Evolutionary conservation across 2,329 filamentous ascomycete species (phyloP).

Genomic region (Alternaria sp.): DNA sequence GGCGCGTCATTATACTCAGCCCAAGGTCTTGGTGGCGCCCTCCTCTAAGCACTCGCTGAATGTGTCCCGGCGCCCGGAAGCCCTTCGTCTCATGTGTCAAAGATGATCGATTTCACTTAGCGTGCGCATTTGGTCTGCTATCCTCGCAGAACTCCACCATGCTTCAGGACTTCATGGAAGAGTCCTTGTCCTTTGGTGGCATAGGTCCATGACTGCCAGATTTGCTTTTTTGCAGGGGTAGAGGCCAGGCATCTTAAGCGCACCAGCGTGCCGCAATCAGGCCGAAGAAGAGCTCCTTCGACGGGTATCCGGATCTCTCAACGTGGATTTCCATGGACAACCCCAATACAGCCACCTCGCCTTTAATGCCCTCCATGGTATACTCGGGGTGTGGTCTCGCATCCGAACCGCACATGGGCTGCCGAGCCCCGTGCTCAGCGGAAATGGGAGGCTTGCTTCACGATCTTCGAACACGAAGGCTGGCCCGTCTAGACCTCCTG

Average conservation of each 20-base stretch:
- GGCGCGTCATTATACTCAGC: background rate
- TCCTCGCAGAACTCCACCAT: background rate
- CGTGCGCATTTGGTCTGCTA: background rate
- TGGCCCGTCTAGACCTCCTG: background rate
- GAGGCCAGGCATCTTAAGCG: background rate
- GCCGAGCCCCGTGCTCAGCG: background rate
- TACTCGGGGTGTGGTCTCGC: background rate
- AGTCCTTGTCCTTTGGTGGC: background rate
- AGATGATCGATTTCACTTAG: background rate
- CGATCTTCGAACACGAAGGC: background rate
- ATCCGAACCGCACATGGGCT: background rate
- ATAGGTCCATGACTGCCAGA: background rate
- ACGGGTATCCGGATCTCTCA: too few relatives aligned
- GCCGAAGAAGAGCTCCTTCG: background rate
- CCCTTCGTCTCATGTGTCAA: background rate
- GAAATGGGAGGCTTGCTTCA: background rate
- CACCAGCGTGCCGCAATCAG: background rate
- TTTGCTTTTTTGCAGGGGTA: background rate
- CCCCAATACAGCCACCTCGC: accelerated
- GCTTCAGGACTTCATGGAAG: background rate
- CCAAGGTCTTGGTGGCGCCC: background rate
- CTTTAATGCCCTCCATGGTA: background rate
- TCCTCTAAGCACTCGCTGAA: background rate
- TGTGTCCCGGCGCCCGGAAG: background rate
- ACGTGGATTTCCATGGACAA: background rate